Base-by-base conservation (phyloP, 305 asterid species). In the Fraxinus albicans region DNA sequence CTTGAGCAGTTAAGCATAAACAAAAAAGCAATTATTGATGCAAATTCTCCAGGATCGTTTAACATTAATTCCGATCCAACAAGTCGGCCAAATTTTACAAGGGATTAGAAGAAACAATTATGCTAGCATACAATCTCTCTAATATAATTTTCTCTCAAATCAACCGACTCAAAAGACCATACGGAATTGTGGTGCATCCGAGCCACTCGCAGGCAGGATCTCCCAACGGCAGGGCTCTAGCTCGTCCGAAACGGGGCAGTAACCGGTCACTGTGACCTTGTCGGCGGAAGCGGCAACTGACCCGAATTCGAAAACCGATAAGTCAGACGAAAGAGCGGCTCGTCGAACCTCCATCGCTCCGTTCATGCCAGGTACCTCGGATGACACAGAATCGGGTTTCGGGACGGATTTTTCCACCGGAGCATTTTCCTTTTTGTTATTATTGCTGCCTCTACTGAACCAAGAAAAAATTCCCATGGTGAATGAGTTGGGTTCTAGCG, bases 221-320 rank as follows among this genome's bases (percentile, higher is more conserved):
- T 86, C 90, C 93, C 93, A 90, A 74, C 88, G 90, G 84, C 92
- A 90, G 4, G 93, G 93, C 83, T 89, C 93, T 0, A 89, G 88
- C 76, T 82, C 88, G 15, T 88, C 88, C 25, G 92, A 86, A 80
- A 88, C 89, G 4, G 92, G 94, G 79, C 94, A 90, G 77, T 67
- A 87, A 42, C 92, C 91, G 15, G 87, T 79, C 17, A 90, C 78
- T 8, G 89, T 86, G 25, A 89, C 92, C 84, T 89, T 89, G 79
- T 86, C 91, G 73, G 78, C 78, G 0, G 89, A 81, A 1, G 91
- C 89, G 2, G 90, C 89, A 29, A 89, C 84, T 19, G 90, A 86
- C 4, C 93, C 92, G 78, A 90, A 89, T 38, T 88, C 88, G 79
- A 90, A 83, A 67, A 85, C 82, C 2, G 90, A 85, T n/a, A 90